Evolutionary conservation across 345 rosid genomes (phyloP), one percentile per base, ranked within the genome.

Genomic region (Clausena lansium): DNA sequence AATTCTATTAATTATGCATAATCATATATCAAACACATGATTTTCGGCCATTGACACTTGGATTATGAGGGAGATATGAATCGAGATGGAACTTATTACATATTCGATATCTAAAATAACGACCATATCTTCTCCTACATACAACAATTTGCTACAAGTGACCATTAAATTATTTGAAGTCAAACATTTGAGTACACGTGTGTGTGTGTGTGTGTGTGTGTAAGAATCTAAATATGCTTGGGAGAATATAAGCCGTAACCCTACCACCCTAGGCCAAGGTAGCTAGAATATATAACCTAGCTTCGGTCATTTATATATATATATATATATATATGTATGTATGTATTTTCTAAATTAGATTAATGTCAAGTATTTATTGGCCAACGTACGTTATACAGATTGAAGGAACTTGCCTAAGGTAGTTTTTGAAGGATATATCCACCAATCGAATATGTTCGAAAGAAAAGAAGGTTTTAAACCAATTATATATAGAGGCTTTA

Each of bases 361-460:
- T 41, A 76, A 54, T 78, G 84, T 78, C 67, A 36, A 67, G 62
- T 27, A 67, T 74, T 77, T 20, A 78, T 74, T 84, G 81, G 86
- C 67, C 81, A 81, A 76, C 79, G n/a, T n/a, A n/a, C 39, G 47
- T 79, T 70, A 58, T 17, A 35, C 30, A 50, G 59, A 75, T 66
- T 7, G 68, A 65, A 20, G 27, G 69, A 72, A 81, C 57, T 76
- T 81, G 24, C 76, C 41, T 32, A 63, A 55, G 39, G 57, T 74
- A 41, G 67, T 35, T 27, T 52, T 27, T 52, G 60, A 74, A 75
- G 87, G 77, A 77, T 83, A 79, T 55, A 78, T 63, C 83, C 60
- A 73, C 66, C 70, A 64, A 68, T 39, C 55, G 85, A 79, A 85
- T 81, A 78, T 83, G 80, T 70, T 81, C 81, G 58, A 27, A 10